Base-by-base conservation (phyloP, 1,284 basidiomycete genomes). In the Peniophora sp. region DNA sequence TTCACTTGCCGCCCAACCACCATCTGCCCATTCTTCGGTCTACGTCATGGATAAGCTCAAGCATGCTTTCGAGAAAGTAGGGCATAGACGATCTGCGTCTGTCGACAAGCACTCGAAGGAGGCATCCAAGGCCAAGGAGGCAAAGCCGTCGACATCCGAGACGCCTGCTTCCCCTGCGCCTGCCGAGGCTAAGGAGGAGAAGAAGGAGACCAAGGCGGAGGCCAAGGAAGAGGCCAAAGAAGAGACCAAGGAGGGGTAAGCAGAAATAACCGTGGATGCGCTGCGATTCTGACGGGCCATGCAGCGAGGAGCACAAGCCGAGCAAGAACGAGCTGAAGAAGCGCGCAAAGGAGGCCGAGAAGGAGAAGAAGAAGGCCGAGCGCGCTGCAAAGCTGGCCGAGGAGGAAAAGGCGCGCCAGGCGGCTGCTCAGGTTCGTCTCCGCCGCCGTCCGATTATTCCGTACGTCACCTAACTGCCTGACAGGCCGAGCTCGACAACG, bases 321-420 rank as follows among this genome's bases (percentile, higher is more conserved):
- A 86, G 88, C 53, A 97, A 97, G 72, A 92, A 78, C 64, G 93
- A 96, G 62, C 71, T 94, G 56, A 98, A 98, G 75, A 97, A 95
- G 72, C 81, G 85, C 32, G 90, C 89, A 24, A 97, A 96, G 68
- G 88, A 90, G 55, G 88, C 86, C 17, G 93, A 97, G 69, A 98
- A 99, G 64, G 89, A 87, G 22, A 88, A 87, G 68, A 95, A 93
- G 68, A 90, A 87, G 3, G 88, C 87, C 34, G 90, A 92, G 64
- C 85, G 84, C 57, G 83, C 81, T 5, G 91, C 88, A 14, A 88
- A 85, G 61, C 84, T 82, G 54, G 79, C 85, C 50, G 90, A 92
- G 57, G 79, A 88, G 49, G 86, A 84, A 52, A 80, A 81, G 51
- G 81, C 85, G 59, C 78, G 85, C 55, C 85, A 84, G 55, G 89